phyloP scores from a whole-genome alignment of 768 basidiomycete genomes.

The Sutorius australiensis region DNA sequence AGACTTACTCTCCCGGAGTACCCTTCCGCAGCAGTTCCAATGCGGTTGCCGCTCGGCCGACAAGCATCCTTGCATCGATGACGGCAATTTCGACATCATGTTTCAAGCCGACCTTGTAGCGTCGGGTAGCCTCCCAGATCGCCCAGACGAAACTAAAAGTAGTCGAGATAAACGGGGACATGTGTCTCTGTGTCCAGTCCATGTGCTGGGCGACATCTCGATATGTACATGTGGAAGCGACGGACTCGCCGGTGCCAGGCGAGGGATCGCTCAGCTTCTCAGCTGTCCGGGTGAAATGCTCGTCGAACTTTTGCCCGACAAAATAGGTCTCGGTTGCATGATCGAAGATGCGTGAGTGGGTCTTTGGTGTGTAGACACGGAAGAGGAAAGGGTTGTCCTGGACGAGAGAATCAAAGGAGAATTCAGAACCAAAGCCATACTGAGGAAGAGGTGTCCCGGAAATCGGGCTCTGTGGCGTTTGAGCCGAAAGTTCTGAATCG shows the following conservation, averaged over 20 bases:
- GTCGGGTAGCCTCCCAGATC: slow-evolving; percentile 74
- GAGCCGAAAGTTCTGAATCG: slow-evolving; percentile 13
- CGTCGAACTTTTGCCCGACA: slow-evolving; percentile 62
- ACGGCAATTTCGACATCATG: slow-evolving; percentile 76
- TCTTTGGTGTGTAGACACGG: slow-evolving; percentile 75
- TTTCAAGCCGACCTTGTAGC: slow-evolving; percentile 69
- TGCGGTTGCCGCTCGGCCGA: slow-evolving; percentile 58
- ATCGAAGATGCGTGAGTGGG: slow-evolving; percentile 50
- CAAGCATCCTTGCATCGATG: slow-evolving; percentile 63
- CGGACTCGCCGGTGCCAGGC: slow-evolving; percentile 31
- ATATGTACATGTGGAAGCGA: slow-evolving; percentile 41
- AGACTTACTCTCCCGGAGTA: slow-evolving; percentile 51
- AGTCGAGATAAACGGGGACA: slow-evolving; percentile 67
- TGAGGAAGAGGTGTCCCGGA: slow-evolving; percentile 49
- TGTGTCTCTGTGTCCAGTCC: slow-evolving; percentile 72
- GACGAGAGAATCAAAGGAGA: slow-evolving; percentile 59
- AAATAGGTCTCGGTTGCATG: slow-evolving; percentile 56
- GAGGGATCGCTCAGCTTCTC: slow-evolving; percentile 36
- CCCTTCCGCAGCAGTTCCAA: slow-evolving; percentile 57
- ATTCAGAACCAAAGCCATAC: slow-evolving; percentile 65
- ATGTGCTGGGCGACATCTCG: slow-evolving; percentile 64
- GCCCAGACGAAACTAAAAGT: slow-evolving; percentile 83
- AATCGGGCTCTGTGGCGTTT: slow-evolving; percentile 21
- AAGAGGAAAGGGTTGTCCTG: slow-evolving; percentile 71
- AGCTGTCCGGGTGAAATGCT: slow-evolving; percentile 33